Evolutionary conservation across 2,329 filamentous ascomycete genomes (phyloP), one percentile per base, ranked within the genome.

Genomic region (Talaromyces pinophilus): DNA sequence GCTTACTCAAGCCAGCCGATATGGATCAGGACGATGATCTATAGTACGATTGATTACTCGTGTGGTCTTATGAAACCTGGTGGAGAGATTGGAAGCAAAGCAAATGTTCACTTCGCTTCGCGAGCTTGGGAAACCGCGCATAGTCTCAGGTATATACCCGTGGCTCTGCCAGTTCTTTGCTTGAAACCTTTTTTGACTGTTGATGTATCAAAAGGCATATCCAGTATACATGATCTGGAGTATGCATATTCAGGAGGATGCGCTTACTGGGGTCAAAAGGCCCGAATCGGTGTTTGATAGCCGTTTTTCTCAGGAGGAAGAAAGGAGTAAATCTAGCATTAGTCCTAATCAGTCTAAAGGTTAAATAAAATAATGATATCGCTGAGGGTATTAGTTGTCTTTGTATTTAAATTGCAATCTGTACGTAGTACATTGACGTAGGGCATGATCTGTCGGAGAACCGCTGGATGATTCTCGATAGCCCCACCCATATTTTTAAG

Each of bases 1-100:
- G 96, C 74, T 85, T 99, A 68, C 84, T 99, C 75, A 98, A 99
- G 84, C 96, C 95, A 60, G 95, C 93, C n/a, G 95, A 99, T 78
- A 87, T 99, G 76, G 94, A 93, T 62, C 88, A 90, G 70, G 87
- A 93, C 71, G 92, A 94, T 72, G 92, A 94, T 71, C 77, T 85
- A 73, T 97, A 93, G 97, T 92, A 15, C 33, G n/a, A 22, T 93
- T 69, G 82, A 87, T 54, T 79, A 88, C 78, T 50, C 19, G 40
- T 17, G n/a, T 22, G n/a, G 10, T 38, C 15, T 62, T 38, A 10
- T n/a, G 44, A 33, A 62, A 52, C 15, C 11, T 17, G 60, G 30
- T 19, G 44, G 15, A 7, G 30, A 33, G 33, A 42, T 40, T 55
- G 46, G 61, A 28, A 33, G 35, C 38, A 48, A 40, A 57, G 40